phyloP scores from a whole-genome alignment of 2,329 filamentous ascomycete species.

The Lomentospora prolificans region DNA sequence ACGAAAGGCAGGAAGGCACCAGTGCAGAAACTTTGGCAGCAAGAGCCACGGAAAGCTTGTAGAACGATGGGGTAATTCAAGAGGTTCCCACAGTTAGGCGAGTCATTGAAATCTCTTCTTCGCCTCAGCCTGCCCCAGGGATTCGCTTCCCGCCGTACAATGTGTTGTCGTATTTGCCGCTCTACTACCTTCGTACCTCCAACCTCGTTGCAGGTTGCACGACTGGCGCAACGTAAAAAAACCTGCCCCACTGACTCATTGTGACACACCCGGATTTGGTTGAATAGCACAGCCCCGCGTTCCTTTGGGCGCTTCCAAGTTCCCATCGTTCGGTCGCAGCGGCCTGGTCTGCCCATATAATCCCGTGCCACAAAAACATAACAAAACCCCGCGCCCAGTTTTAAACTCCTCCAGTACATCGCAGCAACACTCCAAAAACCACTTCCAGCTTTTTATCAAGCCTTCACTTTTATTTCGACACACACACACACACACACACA shows the following conservation, averaged over 20 bases:
- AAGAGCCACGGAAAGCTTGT: too few relatives aligned
- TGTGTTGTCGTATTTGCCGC: neutral
- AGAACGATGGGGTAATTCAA: too few relatives aligned
- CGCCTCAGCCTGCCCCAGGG: neutral
- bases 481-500: neutral
- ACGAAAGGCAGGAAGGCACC: neutral
- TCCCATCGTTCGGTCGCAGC: neutral
- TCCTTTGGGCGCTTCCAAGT: neutral
- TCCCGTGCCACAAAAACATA: neutral
- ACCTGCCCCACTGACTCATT: conserved; percentile 1
- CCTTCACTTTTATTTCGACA: neutral
- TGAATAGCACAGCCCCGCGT: neutral
- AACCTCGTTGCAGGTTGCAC: too few relatives aligned
- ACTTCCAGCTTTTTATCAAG: neutral
- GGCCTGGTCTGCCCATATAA: neutral
- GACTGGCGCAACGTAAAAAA: too few relatives aligned
- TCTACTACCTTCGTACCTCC: neutral
- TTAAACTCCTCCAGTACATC: neutral
- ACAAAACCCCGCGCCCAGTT: neutral
- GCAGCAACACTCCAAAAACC: neutral
- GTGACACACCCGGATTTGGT: conserved; percentile 1
- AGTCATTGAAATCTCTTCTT: neutral
- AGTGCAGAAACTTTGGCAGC: neutral
- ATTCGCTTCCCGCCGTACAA: too few relatives aligned
- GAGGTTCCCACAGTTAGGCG: too few relatives aligned